Conservation (phyloP, 1,139 yeast species). For the Yamadazyma membranifaciens region DNA sequence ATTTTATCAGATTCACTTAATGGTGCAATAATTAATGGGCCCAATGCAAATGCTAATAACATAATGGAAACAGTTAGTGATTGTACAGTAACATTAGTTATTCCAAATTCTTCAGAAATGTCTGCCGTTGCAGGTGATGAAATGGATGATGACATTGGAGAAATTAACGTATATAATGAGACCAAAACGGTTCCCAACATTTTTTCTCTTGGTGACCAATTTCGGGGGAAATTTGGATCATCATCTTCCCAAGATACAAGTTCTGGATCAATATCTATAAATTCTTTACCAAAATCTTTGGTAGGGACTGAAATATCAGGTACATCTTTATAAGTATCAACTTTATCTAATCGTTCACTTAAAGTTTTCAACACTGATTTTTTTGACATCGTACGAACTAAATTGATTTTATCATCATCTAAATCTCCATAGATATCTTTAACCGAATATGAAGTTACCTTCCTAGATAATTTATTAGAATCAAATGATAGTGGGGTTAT, state of each 20-base stretch:
- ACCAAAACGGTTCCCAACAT: conserved; percentile 47
- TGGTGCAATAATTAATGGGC: conserved; percentile 62
- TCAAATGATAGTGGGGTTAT: conserved; percentile 15
- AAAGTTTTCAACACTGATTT: conserved; percentile 32
- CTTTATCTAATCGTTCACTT: conserved; percentile 19
- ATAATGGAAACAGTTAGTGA: conserved; percentile 56
- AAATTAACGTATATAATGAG: conserved; percentile 49
- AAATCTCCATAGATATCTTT: conserved; percentile 37
- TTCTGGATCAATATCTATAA: conserved; percentile 55
- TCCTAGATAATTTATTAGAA: conserved; percentile 14
- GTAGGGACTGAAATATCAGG: conserved; percentile 43
- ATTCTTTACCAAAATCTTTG: conserved; percentile 48
- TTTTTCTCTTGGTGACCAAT: conserved; percentile 49
- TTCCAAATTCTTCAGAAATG: conserved; percentile 43
- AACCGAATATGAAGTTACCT: conserved; percentile 23
- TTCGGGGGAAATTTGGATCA: conserved; percentile 61
- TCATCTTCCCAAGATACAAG: conserved; percentile 63
- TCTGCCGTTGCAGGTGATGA: conserved; percentile 55
- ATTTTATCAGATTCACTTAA: conserved; percentile 50
- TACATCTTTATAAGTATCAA: conserved; percentile 22
- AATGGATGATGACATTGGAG: conserved; percentile 61
- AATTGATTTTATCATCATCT: conserved; percentile 23
- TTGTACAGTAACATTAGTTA: conserved; percentile 34
- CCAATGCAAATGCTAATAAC: conserved; percentile 62
- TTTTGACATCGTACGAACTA: conserved; percentile 35